Base-by-base conservation (phyloP, 768 basidiomycete genomes). In the Suillus brevipes region DNA sequence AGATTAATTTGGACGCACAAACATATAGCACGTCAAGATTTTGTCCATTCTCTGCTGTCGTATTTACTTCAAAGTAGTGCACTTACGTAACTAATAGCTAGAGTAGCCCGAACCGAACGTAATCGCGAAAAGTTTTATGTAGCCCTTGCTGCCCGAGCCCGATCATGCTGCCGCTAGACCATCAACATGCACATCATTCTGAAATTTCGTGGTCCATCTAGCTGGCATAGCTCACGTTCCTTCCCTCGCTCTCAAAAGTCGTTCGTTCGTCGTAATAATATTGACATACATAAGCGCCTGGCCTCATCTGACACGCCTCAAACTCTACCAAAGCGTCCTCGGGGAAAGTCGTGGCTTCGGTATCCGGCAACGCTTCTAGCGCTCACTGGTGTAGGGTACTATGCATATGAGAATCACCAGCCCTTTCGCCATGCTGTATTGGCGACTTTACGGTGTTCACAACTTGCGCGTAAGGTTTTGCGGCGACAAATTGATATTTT, bases 371-470 rank as follows among this genome's bases (percentile, higher is more conserved):
- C 70, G 8, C 63, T 68, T 5, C 58, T 80, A 16, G 64, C 74
- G 12, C 66, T 80, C 2, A 72, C 72, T 12, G 79, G 79, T 7
- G 71, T 67, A 4, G 73, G 74, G 1, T 78, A 74, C 42, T 62
- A 83, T 60, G 84, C 87, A 16, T 97, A 94, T 76, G 78, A 93
- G 64, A 83, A 85, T 38, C 84, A 81, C 65, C 84, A 90, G 62
- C 88, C 94, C 1, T 88, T 94, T 71, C 83, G 94, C 50, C 90
- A 97, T 77, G 79, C 86, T 3, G 75, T 85, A 7, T 81, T 97
- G 60, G 95, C 96, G 13, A 79, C 84, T 28, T 79, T 87, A 52
- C 85, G 97, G 64, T 96, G 95, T 74, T 89, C 89, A 4, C 84
- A 92, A 60, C 85, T 97, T 61, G 94, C 90, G 61, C 79, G 86